Evolutionary conservation across 345 rosid genomes (phyloP).

Genomic region (Bruguiera gymnorhiza): DNA sequence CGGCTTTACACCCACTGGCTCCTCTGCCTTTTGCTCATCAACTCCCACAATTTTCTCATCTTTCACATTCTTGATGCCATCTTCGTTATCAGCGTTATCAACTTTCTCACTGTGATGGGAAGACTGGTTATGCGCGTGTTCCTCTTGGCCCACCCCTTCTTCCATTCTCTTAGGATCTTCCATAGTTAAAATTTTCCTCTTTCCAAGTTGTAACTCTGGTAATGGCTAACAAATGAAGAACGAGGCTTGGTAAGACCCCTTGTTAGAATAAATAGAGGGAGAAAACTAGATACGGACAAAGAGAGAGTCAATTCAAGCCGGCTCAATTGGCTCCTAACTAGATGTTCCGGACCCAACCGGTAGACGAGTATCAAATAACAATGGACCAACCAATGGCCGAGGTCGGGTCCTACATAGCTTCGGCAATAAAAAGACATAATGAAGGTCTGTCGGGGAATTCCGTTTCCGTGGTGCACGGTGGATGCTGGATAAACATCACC

Average conservation of each 20-base stretch:
- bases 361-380: too few species aligned
- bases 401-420: too few species aligned
- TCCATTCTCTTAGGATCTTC: slow-evolving; percentile 46
- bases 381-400: too few species aligned
- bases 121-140: slow-evolving; percentile 3
- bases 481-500: too few species aligned
- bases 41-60: neutral
- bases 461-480: too few species aligned
- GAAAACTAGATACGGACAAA: too few species aligned
- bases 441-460: too few species aligned
- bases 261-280: too few species aligned
- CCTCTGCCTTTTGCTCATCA: slow-evolving; percentile 17
- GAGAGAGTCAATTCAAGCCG: too few species aligned
- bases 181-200: slow-evolving; percentile 15
- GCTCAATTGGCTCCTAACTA: too few species aligned
- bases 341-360: too few species aligned
- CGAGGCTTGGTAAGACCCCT: neutral
- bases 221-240: neutral
- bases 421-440: too few species aligned
- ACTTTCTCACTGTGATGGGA: neutral
- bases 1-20: slow-evolving; percentile 14
- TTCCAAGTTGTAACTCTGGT: neutral
- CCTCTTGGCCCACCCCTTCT: slow-evolving; percentile 37
- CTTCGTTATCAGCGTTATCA: neutral
- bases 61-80: slow-evolving; percentile 5